A percentile compares a stretch with the other conserved stretches of the same genome.
Evolutionary conservation across 257 asterid genomes (phyloP).

Genomic region (Solanum okadae): DNA sequence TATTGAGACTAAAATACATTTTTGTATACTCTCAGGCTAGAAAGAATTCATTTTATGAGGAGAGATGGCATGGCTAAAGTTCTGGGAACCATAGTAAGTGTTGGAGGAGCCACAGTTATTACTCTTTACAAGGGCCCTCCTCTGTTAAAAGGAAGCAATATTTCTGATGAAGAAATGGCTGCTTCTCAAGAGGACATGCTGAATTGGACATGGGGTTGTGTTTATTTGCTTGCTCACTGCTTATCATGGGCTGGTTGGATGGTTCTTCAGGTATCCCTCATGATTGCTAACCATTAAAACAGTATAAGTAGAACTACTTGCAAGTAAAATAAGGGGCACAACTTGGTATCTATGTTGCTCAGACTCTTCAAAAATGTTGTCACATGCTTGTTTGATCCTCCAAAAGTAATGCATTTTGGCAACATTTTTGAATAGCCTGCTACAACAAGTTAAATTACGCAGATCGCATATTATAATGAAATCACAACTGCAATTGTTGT

Average conservation of each 20-base stretch:
- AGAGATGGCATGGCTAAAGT: slow-evolving; percentile 70
- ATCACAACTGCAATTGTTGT: background rate
- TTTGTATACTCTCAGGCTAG: slow-evolving; percentile 28
- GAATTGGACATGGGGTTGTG: slow-evolving; percentile 79
- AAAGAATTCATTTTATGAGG: slow-evolving; percentile 35
- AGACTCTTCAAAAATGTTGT: background rate
- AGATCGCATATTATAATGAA: background rate
- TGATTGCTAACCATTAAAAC: background rate
- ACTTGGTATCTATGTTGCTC: background rate
- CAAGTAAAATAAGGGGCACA: background rate
- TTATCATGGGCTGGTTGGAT: slow-evolving; percentile 95
- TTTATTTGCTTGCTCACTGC: slow-evolving; percentile 70
- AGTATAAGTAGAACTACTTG: background rate
- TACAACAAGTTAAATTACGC: background rate
- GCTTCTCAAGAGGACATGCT: slow-evolving; percentile 21
- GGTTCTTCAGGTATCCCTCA: slow-evolving; percentile 59
- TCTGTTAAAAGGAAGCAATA: slow-evolving; percentile 18
- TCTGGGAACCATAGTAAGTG: slow-evolving; percentile 66
- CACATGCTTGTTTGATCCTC: background rate
- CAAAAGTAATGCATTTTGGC: background rate
- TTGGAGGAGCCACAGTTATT: slow-evolving; percentile 70
- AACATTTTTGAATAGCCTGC: background rate
- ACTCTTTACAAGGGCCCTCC: slow-evolving; percentile 83
- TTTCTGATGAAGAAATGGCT: slow-evolving; percentile 5
- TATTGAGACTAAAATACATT: background rate